These are phyloP conservation scores for Leishmania gerbilli DNA, from an alignment of 208 protist species.

Conservation along the genomic window DNA sequence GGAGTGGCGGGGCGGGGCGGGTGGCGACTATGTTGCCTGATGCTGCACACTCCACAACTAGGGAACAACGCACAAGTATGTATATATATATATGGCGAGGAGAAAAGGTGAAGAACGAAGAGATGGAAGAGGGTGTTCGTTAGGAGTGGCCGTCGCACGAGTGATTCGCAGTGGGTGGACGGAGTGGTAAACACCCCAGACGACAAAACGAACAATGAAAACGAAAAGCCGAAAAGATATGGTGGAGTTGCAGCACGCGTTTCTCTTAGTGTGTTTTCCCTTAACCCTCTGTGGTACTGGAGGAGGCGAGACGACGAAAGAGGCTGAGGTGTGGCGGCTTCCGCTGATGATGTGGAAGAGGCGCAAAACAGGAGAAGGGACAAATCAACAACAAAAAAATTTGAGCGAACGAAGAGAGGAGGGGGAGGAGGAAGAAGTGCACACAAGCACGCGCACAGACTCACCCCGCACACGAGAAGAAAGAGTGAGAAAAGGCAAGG, in stretches of 20 bases:
- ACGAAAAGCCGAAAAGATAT: not conserved
- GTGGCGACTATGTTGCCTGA: not conserved
- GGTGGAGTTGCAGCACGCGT: not conserved
- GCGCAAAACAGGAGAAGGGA: not conserved
- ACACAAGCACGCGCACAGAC: not conserved
- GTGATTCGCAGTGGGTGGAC: too few relatives aligned
- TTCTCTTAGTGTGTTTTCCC: too few relatives aligned
- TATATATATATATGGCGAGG: not conserved
- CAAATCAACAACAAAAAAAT: not conserved
- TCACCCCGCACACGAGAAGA: not conserved
- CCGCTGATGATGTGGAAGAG: not conserved
- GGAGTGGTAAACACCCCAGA: not conserved
- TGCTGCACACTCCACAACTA: not conserved
- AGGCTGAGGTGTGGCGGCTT: not conserved
- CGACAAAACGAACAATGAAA: not conserved
- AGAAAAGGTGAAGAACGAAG: not conserved
- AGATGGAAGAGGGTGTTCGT: not conserved
- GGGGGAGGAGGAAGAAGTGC: not conserved
- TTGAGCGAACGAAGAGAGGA: not conserved
- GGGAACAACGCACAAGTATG: not conserved
- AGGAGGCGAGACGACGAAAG: not conserved
- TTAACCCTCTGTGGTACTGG: not conserved
- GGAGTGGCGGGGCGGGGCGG: not conserved
- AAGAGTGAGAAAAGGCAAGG: not conserved
- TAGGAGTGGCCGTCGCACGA: too few relatives aligned